Base-by-base conservation (phyloP, 306 rosid species). In the Prunus kanzakura region DNA sequence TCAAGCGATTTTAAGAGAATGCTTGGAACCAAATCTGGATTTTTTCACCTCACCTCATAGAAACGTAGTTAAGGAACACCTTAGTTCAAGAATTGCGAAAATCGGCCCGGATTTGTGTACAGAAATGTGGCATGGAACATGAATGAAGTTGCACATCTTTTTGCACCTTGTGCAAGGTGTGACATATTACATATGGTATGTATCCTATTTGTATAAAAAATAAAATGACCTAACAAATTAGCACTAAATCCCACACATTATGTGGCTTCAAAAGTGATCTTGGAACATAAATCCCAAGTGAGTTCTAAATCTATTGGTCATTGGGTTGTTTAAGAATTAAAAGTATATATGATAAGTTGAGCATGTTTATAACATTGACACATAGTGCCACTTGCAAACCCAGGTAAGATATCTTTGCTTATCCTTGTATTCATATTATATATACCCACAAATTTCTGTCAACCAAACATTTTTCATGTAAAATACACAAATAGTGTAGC, bases 81-180 rank as follows among this genome's bases (percentile, higher is more conserved):
- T 32, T 47, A 82, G 70, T 75, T 51, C 81, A 84, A 88, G 80
- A 89, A 89, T 78, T 47, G 4, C 1, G 2, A 43, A 88, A 87
- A 71, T 88, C 32, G 2, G 71, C 43, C 64, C 2, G 18, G 83
- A 78, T 78, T 89, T 84, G 86, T 45, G 9, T 56, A 22, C 3
- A n/a, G 4, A 88, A 86, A 15, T 15, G 47, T 61, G 23, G 69
- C 1, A 41, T 46, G 3, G 30, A 91, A 88, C 16, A 52, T 71
- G 54, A 20, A 11, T 52, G 19, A 90, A 80, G 92, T 86, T 95
- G 90, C 91, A 95, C 96, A 90, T 76, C 62, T 47, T 30, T 46
- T 27, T 41, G 54, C 70, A 10, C 50, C n/a, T 23, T 50, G 81
- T 87, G 2, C 74, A 72, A 68, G 70, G 63, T 73, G 84, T 62